These are phyloP conservation scores for Metarhizium rileyi DNA, from an alignment of 2,329 filamentous ascomycete species.

Conservation along the genomic window DNA sequence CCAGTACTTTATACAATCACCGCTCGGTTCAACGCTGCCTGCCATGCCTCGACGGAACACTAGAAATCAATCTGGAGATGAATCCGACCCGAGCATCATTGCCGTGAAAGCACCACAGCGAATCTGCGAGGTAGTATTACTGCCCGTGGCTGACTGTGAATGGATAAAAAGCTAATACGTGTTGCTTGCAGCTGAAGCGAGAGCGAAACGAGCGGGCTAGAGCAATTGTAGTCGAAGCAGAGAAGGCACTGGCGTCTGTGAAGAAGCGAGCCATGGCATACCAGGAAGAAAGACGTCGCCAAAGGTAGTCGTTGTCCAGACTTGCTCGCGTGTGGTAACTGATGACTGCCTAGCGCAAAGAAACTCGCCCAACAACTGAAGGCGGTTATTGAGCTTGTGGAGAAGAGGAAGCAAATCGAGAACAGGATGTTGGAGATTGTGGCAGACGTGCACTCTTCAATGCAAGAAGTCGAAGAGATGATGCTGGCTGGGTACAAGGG, in stretches of 20 bases:
- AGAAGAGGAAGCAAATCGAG: constrained; percentile 19
- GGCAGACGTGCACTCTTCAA: constrained; percentile 9
- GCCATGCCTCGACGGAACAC: constrained; percentile 10
- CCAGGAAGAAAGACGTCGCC: constrained; percentile 14
- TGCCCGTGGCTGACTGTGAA: neutral
- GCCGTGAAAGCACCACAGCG: constrained; percentile 18
- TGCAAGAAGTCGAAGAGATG: constrained; percentile 18
- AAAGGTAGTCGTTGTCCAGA: constrained; percentile 11
- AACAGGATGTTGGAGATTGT: constrained; percentile 17
- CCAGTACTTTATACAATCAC: neutral
- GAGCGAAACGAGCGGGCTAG: constrained; percentile 18
- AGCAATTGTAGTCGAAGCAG: constrained; percentile 14
- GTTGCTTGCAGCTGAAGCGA: constrained; percentile 18
- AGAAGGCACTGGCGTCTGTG: constrained; percentile 16
- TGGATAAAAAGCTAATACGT: neutral
- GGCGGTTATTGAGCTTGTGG: constrained; percentile 12
- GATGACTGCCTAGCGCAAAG: constrained; percentile 10
- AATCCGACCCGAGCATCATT: constrained; percentile 13
- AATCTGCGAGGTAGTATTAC: constrained; percentile 15
- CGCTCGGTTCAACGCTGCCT: neutral
- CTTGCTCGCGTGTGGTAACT: neutral
- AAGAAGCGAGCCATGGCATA: constrained; percentile 12
- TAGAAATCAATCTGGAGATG: constrained; percentile 11
- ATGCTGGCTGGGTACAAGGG: constrained; percentile 20
- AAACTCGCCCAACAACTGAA: constrained; percentile 10